Base-by-base conservation (phyloP, 129 eudicot genomes). In the Heracleum sosnowskyi region DNA sequence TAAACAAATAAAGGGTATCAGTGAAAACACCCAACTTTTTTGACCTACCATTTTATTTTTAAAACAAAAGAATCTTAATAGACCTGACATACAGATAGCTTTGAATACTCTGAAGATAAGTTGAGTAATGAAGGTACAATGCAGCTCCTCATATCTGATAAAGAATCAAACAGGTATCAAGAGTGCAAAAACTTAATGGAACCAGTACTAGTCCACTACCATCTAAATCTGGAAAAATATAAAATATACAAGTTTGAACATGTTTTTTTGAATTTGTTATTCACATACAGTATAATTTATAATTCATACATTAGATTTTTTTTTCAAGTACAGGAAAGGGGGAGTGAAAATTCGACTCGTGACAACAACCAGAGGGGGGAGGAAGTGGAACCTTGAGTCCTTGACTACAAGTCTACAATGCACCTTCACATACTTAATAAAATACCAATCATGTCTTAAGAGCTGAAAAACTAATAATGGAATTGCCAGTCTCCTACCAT, bases 21-120 rank as follows among this genome's bases (percentile, higher is more conserved):
- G 70, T 39, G 80, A 62, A 69, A 41, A 36, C 60, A 77, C 73
- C 44, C 72, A 63, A 62, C n/a, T 39, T 62, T 39, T 60, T 62
- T 60, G 37, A 62, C 73, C 74, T 63, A 77, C 47, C 68, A 66
- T 66, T 66, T 31, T 6, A 60, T 66, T 66, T 29, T 53, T 29
- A 28, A n/a, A 66, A 73, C 35, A 69, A 57, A 10, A 36, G 11
- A 62, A 57, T 68, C 69, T 41, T 57, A 73, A 41, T 37, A 40
- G 45, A 80, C 45, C 78, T 53, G 62, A 80, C 34, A 60, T 79
- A 49, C 45, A 26, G 36, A 37, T 39, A 39, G 76, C 49, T 40
- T n/a, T 72, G 33, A 22, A 71, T 37, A 37, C 49, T 39, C 3
- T 2, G 47, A 4, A 20, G 53, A 70, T 37, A 70, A 41, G 24